Conservation (phyloP, 441 rosid genomes). For the Hura crepitans region DNA sequence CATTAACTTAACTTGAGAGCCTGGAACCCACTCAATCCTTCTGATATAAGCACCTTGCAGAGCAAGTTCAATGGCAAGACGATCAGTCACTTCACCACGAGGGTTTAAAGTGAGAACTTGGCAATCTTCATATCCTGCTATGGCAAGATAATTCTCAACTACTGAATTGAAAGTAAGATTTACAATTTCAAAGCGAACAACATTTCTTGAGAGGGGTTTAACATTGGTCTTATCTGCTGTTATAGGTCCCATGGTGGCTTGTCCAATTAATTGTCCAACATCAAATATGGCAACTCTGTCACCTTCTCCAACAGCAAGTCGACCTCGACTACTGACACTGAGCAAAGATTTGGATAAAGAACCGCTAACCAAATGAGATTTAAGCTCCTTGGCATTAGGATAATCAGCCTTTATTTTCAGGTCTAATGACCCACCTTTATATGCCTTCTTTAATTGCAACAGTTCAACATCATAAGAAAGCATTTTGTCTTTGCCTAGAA, state of each 20-base stretch:
- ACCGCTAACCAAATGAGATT: conserved; percentile 83
- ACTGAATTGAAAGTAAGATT: conserved; percentile 80
- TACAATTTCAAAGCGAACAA: conserved; percentile 97
- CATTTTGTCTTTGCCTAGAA: conserved; percentile 76
- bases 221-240: conserved; percentile 97
- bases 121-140: conserved; percentile 99
- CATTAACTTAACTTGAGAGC: conserved; percentile 96
- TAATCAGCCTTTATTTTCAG: conserved; percentile 98
- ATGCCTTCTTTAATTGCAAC: conserved; percentile 95
- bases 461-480: conserved; percentile 81
- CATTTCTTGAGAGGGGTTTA: conserved; percentile 96
- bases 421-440: conserved; percentile 96
- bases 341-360: conserved; percentile 97
- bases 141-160: conserved; percentile 96
- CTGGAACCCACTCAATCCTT: conserved; percentile 94
- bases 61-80: conserved; percentile 99
- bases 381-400: conserved; percentile 96
- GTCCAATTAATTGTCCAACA: conserved; percentile 95
- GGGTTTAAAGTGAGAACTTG: conserved; percentile 93
- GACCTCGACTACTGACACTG: conserved; percentile 92
- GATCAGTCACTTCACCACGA: conserved; percentile 98
- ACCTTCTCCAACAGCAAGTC: conserved; percentile 99
- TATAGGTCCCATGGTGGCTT: conserved; percentile 86
- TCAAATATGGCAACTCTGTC: conserved; percentile 99
- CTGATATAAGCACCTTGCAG: conserved; percentile 94